phyloP scores from a whole-genome alignment of 352 stramenopile genomes.

The Globisporangium splendens region DNA sequence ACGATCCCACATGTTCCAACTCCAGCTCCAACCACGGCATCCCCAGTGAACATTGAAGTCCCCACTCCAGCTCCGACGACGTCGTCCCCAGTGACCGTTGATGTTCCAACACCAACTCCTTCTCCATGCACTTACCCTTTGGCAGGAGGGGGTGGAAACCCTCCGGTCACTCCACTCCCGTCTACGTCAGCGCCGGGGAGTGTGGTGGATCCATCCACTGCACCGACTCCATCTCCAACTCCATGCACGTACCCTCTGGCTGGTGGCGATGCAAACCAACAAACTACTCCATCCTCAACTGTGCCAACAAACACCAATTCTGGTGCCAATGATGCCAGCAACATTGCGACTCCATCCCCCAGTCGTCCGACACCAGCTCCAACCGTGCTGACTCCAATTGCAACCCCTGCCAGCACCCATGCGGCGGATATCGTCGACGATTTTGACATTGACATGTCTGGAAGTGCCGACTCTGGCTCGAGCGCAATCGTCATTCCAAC shows the following conservation, averaged over 20 bases:
- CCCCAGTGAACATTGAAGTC: background rate
- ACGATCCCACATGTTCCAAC: background rate
- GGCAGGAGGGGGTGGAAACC: background rate
- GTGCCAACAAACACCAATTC: too few relatives aligned
- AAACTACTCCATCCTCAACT: too few relatives aligned
- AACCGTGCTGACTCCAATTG: background rate
- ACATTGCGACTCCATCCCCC: background rate
- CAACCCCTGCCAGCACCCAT: conserved; percentile 1
- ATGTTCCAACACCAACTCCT: background rate
- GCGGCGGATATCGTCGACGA: background rate
- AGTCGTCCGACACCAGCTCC: background rate
- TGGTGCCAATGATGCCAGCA: too few relatives aligned
- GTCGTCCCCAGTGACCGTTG: background rate
- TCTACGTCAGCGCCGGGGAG: background rate
- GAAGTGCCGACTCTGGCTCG: background rate
- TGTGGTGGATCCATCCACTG: too few relatives aligned
- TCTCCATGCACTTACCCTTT: conserved; percentile 4
- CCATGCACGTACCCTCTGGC: too few relatives aligned
- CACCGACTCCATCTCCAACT: too few relatives aligned
- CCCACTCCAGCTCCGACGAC: background rate
- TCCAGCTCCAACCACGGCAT: background rate
- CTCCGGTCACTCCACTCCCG: background rate
- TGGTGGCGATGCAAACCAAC: too few relatives aligned
- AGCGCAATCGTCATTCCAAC: background rate
- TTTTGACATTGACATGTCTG: conserved; percentile 1